Conservation (phyloP, 2,329 filamentous ascomycete species). For the Penicillium nordicum region DNA sequence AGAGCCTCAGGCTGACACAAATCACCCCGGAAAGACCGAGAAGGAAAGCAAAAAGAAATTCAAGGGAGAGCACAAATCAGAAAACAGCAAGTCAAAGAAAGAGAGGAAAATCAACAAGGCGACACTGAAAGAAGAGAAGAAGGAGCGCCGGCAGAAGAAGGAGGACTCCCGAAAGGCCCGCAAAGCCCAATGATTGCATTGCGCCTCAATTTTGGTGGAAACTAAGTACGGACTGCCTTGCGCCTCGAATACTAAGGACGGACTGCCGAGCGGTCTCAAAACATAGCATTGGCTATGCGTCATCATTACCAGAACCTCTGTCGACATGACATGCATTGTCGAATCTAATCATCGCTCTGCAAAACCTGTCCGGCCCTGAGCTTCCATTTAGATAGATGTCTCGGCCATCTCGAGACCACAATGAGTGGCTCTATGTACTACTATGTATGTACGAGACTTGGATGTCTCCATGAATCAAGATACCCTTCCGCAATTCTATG, state of each 20-base stretch:
- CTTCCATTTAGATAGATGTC: not conserved
- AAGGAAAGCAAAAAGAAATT: constrained; percentile 27
- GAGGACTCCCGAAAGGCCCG: constrained; percentile 42
- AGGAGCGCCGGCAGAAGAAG: constrained; percentile 34
- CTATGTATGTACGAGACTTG: constrained; percentile 5
- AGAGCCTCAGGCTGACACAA: constrained; percentile 1
- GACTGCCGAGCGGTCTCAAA: not conserved
- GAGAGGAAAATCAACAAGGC: constrained; percentile 29
- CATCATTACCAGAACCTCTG: not conserved
- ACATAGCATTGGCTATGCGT: not conserved
- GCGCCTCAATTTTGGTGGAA: not conserved
- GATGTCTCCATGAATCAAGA: constrained; percentile 14
- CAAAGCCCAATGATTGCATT: constrained; percentile 22
- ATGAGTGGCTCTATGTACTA: constrained; percentile 2
- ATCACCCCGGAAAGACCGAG: not conserved
- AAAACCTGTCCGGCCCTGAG: not conserved
- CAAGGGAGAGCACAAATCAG: constrained; percentile 5
- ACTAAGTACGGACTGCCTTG: not conserved
- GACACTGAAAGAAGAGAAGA: constrained; percentile 25
- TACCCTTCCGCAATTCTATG: constrained; percentile 8
- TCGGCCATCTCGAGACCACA: not conserved
- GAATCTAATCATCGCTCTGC: not conserved
- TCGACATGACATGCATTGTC: not conserved
- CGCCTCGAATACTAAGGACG: not conserved
- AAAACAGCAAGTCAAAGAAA: constrained; percentile 24